Conservation (phyloP, 306 rosid species). For the Rosa multiflora region DNA sequence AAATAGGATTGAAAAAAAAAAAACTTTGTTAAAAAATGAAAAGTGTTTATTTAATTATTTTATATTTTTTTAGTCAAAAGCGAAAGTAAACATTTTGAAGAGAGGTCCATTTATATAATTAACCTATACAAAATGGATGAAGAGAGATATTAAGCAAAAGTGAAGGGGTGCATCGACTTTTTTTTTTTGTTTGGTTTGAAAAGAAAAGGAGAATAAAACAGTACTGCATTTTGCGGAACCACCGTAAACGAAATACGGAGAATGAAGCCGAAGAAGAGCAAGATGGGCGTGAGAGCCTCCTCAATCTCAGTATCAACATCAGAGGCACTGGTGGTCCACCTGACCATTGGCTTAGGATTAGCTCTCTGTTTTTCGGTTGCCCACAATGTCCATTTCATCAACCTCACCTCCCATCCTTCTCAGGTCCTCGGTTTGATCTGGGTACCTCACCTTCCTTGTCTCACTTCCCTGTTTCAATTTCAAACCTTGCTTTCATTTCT, state of each 20-base stretch:
- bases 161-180: no score
- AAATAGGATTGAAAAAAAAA: no score
- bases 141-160: no score
- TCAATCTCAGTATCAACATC: conserved; percentile 14
- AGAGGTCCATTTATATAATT: no score
- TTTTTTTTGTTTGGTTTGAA: no score
- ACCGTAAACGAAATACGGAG: background rate
- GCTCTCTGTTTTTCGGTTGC: conserved; percentile 33
- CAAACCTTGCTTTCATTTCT: background rate
- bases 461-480: background rate
- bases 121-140: no score
- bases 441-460: conserved; percentile 21
- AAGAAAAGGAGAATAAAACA: no score
- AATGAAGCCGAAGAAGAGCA: conserved; percentile 21
- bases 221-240: background rate
- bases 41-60: no score
- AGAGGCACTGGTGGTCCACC: conserved; percentile 30
- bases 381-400: conserved; percentile 29
- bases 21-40: no score
- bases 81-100: no score
- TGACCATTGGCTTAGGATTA: conserved; percentile 35
- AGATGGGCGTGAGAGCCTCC: background rate
- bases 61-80: no score
- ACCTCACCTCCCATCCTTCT: conserved; percentile 48
- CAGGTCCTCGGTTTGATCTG: conserved; percentile 38